Percentiles rank a stretch among this genome's conserved stretches.
Evolutionary conservation across 2,329 filamentous ascomycete genomes (phyloP).

Genomic region (Phaeoacremonium minimum): DNA sequence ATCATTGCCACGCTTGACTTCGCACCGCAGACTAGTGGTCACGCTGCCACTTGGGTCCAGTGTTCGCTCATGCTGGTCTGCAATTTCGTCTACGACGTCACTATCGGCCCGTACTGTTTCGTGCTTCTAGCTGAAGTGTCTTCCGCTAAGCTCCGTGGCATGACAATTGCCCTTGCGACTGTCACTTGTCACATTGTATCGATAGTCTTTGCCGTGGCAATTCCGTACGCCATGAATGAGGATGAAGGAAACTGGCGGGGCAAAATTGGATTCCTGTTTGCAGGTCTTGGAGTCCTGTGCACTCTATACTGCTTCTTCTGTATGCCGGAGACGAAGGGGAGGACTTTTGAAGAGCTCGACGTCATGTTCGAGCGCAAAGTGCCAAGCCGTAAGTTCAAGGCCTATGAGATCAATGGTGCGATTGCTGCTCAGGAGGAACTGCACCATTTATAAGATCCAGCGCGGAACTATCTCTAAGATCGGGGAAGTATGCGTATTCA

Average conservation of each 20-base stretch:
- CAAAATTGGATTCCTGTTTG: slow-evolving; percentile 25
- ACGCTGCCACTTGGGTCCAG: slow-evolving; percentile 30
- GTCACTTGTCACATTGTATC: slow-evolving; percentile 16
- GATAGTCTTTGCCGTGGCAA: slow-evolving; percentile 23
- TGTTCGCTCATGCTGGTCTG: slow-evolving; percentile 25
- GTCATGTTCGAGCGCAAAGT: slow-evolving; percentile 2
- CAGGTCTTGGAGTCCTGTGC: slow-evolving; percentile 15
- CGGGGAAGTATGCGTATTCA: too few species aligned
- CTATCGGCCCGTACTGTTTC: slow-evolving; percentile 11
- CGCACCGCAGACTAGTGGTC: slow-evolving; percentile 21
- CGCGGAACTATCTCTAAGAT: too few species aligned
- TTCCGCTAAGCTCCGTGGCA: slow-evolving; percentile 9
- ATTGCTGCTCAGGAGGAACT: neutral
- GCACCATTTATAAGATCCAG: too few species aligned
- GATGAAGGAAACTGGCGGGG: slow-evolving; percentile 24
- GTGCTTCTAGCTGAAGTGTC: slow-evolving; percentile 12
- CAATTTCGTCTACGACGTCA: slow-evolving; percentile 13
- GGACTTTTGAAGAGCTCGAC: slow-evolving; percentile 9
- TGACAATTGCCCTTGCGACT: slow-evolving; percentile 15
- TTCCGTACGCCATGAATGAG: slow-evolving; percentile 27
- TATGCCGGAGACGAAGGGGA: slow-evolving; percentile 6
- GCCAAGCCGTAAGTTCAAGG: slow-evolving; percentile 5
- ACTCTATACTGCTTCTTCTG: slow-evolving; percentile 19
- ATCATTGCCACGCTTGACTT: slow-evolving; percentile 32
- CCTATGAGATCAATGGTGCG: neutral